Percentiles rank a stretch among this genome's conserved stretches.
Conservation (phyloP, 2,329 filamentous ascomycete genomes). For the Aspergillus hortae region DNA sequence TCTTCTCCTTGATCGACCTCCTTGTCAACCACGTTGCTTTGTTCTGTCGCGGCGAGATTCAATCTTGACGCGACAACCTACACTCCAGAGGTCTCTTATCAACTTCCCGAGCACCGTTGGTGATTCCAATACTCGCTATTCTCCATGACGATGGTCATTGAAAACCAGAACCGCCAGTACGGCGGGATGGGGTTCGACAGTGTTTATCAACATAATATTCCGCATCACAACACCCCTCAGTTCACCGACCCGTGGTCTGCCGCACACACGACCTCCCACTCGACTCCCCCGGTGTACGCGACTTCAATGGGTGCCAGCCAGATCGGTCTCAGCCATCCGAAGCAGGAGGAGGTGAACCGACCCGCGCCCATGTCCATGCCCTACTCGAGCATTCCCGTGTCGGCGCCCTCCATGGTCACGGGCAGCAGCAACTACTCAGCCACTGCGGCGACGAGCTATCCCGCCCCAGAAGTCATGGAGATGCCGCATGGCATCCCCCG, state of each 20-base stretch:
- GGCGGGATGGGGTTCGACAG: conserved; percentile 76
- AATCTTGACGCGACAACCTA: conserved; percentile 1
- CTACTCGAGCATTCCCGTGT: conserved; percentile 69
- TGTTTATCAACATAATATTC: conserved; percentile 67
- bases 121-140: conserved; percentile 12
- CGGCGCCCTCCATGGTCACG: conserved; percentile 67
- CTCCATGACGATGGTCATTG: conserved; percentile 93
- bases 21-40: conserved; percentile 8
- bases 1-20: conserved; percentile 9
- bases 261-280: conserved; percentile 54
- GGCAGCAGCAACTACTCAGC: conserved; percentile 61
- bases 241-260: conserved; percentile 90
- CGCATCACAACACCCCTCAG: conserved; percentile 59
- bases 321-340: conserved; percentile 54
- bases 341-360: conserved; percentile 54
- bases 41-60: conserved; percentile 1
- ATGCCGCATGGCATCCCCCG: conserved; percentile 74
- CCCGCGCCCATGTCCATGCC: conserved; percentile 65
- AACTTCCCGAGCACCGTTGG: background rate
- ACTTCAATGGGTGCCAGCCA: conserved; percentile 60
- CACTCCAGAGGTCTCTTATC: too few relatives aligned
- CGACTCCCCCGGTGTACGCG: conserved; percentile 58
- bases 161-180: conserved; percentile 79
- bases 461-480: conserved; percentile 64
- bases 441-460: conserved; percentile 52